A percentile compares a stretch with the other conserved stretches of the same genome.
Conservation (phyloP, 768 basidiomycete genomes). For the Suillus variegatus region DNA sequence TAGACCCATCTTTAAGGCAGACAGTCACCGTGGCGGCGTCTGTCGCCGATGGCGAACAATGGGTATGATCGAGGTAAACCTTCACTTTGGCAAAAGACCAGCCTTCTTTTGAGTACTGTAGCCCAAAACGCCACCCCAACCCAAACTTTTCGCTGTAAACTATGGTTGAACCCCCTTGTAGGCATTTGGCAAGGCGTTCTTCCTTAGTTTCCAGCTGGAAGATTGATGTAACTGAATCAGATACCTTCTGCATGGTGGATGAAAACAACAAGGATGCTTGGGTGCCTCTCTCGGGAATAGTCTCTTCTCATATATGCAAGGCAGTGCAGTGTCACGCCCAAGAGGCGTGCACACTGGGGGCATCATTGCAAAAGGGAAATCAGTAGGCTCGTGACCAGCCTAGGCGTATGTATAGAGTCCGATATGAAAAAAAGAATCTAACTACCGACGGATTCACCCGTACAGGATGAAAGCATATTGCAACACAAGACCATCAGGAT, state of each 20-base stretch:
- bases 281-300: not conserved
- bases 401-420: too few species aligned
- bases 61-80: conserved; percentile 8
- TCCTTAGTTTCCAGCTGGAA: conserved; percentile 27
- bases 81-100: not conserved
- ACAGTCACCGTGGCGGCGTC: conserved; percentile 20
- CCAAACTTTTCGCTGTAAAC: conserved; percentile 30
- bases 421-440: too few species aligned
- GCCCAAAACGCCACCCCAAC: conserved; percentile 29
- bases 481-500: too few species aligned
- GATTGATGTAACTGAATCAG: conserved; percentile 24
- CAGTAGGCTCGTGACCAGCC: too few species aligned
- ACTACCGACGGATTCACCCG: too few species aligned
- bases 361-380: too few species aligned
- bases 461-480: too few species aligned
- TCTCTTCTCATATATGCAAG: not conserved
- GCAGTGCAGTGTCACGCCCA: not conserved
- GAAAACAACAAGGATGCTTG: not conserved
- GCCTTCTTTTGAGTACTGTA: conserved; percentile 14
- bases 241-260: conserved; percentile 23
- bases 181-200: conserved; percentile 18
- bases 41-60: conserved; percentile 17
- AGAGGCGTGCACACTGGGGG: too few species aligned
- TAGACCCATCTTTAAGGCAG: conserved; percentile 10
- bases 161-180: conserved; percentile 6